Evolutionary conservation across 2,329 filamentous ascomycete species (phyloP), one percentile per base, ranked within the genome.

Genomic region (Sporothrix inflata): DNA sequence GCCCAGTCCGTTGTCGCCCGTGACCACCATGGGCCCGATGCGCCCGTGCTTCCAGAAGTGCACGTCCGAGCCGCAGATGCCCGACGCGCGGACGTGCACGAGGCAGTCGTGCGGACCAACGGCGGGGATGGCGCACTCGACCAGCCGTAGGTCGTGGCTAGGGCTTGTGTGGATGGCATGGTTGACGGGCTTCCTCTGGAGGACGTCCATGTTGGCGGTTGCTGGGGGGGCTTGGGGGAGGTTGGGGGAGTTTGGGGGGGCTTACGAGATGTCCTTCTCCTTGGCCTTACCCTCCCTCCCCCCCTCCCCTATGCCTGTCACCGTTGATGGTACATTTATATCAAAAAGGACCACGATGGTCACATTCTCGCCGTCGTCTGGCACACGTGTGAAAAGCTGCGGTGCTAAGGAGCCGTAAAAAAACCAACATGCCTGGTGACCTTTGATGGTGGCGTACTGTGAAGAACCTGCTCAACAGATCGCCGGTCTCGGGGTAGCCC

Each of bases 161-260:
- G 89, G 89, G 80, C 91, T 91, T 69, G 90, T 92, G 83, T 88
- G 91, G 73, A 92, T 89, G 75, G 90, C 90, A 76, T 92, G 89
- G 80, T 92, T 92, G 57, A 71, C 63, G 19, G 74, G 73, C 61
- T 74, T 79, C 27, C 61, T 66, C 38, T 66, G n/a, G 61, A 66
- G 21, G 38, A 66, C 11, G 61, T 66, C 61, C 61, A 66, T 61
- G 6, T 34, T 34, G 30, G 30, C 30, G 30, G 30, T 34, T 34
- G 30, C 30, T 34, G 30, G 30, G 30, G 30, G 30, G 30, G 30
- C 30, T 3, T 34, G 3, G 30, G 30, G 30, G 30, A 34, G 30
- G 30, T 34, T 34, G 30, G 30, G 30, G 30, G 3, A 6, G 3
- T 3, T 34, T 34, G 3, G 30, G 30, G 30, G 30, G 3, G 30